Percentiles rank a stretch among this genome's conserved stretches.
Conservation (phyloP, 805 yeast genomes). For the Candida ficus region DNA sequence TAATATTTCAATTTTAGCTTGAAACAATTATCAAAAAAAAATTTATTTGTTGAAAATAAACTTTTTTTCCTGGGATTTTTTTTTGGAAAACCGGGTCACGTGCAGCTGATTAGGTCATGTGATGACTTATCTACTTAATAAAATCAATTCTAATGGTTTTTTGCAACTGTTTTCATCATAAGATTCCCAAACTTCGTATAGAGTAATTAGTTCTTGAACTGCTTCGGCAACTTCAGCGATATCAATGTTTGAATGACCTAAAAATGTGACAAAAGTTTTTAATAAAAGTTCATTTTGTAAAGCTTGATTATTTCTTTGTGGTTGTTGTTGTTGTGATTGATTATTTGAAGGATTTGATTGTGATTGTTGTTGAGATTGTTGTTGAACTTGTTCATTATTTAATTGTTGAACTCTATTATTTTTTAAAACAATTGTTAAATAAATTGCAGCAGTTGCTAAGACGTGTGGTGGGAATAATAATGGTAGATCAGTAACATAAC, state of each 20-base stretch:
- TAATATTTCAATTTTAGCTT: too few relatives aligned
- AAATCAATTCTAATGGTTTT: slow-evolving; percentile 19
- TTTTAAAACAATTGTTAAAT: slow-evolving; percentile 63
- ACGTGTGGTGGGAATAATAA: slow-evolving; percentile 85
- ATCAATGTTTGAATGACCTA: slow-evolving; percentile 74
- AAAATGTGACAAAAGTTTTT: slow-evolving; percentile 54
- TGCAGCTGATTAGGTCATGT: too few relatives aligned
- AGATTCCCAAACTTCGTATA: slow-evolving; percentile 84
- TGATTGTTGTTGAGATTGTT: slow-evolving; percentile 15
- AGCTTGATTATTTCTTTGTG: slow-evolving; percentile 7
- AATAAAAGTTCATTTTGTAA: slow-evolving; percentile 32
- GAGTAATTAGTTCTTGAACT: slow-evolving; percentile 74
- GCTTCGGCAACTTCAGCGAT: slow-evolving; percentile 73
- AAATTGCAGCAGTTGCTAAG: slow-evolving; percentile 76
- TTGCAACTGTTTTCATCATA: slow-evolving; percentile 53
- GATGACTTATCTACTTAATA: slow-evolving; percentile 16
- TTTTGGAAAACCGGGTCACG: not conserved
- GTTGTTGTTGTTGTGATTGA: slow-evolving; percentile 5
- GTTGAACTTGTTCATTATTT: slow-evolving; percentile 14
- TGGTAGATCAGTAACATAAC: slow-evolving; percentile 83
- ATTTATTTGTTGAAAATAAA: not conserved
- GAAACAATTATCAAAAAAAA: too few relatives aligned
- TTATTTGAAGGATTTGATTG: not conserved
- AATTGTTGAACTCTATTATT: slow-evolving; percentile 23
- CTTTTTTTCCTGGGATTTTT: too few relatives aligned